Conservation (phyloP, 2,329 filamentous ascomycete species). For the Aspergillus sojae region DNA sequence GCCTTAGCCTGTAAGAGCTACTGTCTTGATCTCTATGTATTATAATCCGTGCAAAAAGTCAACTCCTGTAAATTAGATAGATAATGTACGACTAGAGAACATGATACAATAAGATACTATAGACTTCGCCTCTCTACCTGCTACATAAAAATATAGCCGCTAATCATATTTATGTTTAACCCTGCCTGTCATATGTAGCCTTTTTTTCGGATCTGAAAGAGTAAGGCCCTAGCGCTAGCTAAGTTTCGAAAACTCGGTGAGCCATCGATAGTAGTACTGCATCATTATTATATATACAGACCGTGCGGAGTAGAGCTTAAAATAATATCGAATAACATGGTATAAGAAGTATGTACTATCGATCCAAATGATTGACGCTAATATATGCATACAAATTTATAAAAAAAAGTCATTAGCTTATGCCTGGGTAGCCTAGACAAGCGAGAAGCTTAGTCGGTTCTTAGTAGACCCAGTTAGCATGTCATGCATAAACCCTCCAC, state of each 20-base stretch:
- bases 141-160: neutral
- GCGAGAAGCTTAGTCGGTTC: neutral
- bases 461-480: neutral
- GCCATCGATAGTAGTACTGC: neutral
- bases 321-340: too few species aligned
- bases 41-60: neutral
- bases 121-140: neutral
- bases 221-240: neutral
- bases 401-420: neutral
- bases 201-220: neutral
- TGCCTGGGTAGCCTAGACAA: neutral
- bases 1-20: neutral
- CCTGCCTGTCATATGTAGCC: neutral
- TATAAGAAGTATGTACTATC: neutral
- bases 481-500: neutral
- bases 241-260: neutral
- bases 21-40: neutral
- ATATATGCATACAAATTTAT: neutral
- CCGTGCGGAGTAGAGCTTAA: neutral
- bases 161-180: too few species aligned
- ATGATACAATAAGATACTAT: neutral
- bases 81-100: conserved; percentile 1
- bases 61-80: conserved; percentile 10
- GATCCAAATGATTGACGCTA: neutral
- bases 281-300: neutral